A percentile compares a stretch with the other conserved stretches of the same genome.
Conservation (phyloP, 148 eudicot species). For the Rhododendron ovatum region DNA sequence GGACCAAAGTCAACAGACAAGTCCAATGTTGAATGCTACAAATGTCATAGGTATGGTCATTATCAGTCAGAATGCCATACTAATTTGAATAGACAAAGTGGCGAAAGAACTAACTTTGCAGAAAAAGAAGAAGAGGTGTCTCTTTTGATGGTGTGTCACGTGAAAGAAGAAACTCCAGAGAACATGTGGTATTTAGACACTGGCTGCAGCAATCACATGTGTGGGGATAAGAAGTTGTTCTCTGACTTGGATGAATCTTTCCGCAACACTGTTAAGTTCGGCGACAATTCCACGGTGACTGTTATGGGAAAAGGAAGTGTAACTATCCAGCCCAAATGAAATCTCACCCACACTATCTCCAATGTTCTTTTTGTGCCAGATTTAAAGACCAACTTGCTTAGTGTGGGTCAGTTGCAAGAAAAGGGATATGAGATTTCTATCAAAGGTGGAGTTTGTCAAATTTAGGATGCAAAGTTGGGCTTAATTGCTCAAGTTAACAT, state of each 20-base stretch:
- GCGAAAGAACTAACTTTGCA: too few relatives aligned
- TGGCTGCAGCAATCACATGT: too few relatives aligned
- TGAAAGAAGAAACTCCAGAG: too few relatives aligned
- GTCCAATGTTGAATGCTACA: too few relatives aligned
- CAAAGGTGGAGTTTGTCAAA: constrained; percentile 1
- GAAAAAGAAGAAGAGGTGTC: too few relatives aligned
- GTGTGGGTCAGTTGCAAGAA: constrained; percentile 13
- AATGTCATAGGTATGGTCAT: too few relatives aligned
- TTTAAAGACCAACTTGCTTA: constrained; percentile 19
- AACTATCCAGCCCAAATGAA: background rate
- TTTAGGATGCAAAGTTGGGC: background rate
- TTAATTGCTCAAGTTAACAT: background rate
- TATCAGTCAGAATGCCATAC: too few relatives aligned
- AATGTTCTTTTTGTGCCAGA: constrained; percentile 22
- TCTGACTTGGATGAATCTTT: constrained; percentile 22
- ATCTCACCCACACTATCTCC: constrained; percentile 6
- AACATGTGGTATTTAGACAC: too few relatives aligned
- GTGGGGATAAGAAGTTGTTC: too few relatives aligned
- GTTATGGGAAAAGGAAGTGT: constrained; percentile 20
- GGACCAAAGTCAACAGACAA: too few relatives aligned
- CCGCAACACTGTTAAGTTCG: constrained; percentile 14
- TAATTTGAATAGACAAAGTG: too few relatives aligned
- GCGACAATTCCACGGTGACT: constrained; percentile 11
- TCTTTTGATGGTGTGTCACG: too few relatives aligned
- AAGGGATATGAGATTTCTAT: constrained; percentile 18